Evolutionary conservation across 257 asterid genomes (phyloP).

Genomic region (Scutellaria minor): DNA sequence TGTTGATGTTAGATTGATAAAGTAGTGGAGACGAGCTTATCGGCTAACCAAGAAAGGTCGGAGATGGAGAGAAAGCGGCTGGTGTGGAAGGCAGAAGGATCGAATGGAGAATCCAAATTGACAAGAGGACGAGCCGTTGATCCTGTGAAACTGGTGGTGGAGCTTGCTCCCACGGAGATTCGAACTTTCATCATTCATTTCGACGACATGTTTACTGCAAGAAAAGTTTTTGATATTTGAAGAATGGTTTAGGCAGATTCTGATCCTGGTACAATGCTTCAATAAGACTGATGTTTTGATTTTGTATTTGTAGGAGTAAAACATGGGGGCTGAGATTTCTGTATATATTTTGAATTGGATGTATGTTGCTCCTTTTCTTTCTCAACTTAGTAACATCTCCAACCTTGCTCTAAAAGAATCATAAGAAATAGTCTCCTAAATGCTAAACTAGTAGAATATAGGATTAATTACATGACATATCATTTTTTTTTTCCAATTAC

Average conservation of each 20-base stretch:
- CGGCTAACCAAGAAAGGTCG: constrained; percentile 61
- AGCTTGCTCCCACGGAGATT: constrained; percentile 77
- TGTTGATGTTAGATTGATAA: constrained; percentile 33
- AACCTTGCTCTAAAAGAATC: no score
- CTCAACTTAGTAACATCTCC: no score
- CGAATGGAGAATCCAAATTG: constrained; percentile 18
- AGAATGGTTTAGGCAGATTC: background rate
- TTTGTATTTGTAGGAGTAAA: background rate
- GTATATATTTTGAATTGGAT: no score
- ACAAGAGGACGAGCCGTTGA: constrained; percentile 63
- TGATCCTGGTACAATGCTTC: constrained; percentile 8
- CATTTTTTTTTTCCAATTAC: no score
- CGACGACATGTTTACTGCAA: background rate
- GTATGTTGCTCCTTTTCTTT: no score
- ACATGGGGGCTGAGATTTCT: background rate
- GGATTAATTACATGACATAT: no score
- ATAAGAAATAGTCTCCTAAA: no score
- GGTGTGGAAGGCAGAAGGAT: constrained; percentile 53
- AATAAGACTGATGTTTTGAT: background rate
- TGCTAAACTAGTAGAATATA: no score
- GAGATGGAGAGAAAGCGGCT: constrained; percentile 63
- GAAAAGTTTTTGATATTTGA: constrained; percentile 27
- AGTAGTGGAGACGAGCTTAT: constrained; percentile 55
- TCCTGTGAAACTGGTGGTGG: constrained; percentile 57
- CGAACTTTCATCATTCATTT: constrained; percentile 60